phyloP scores from a whole-genome alignment of 305 asterid species.

The Andrographis paniculata region DNA sequence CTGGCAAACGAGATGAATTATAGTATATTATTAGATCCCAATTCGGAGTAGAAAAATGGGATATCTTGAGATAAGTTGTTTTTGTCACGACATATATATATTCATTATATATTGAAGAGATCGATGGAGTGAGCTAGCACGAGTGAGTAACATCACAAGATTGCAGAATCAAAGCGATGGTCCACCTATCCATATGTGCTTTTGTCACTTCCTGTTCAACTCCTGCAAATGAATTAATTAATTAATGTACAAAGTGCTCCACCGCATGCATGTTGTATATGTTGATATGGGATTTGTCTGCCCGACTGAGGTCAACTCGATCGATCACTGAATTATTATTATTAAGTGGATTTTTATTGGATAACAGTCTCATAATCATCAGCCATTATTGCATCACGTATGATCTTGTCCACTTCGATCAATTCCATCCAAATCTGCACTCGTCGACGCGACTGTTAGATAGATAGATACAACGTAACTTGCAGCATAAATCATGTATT shows the following conservation, averaged over 20 bases:
- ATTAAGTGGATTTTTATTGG: neutral
- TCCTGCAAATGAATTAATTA: conserved; percentile 6
- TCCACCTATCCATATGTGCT: conserved; percentile 36
- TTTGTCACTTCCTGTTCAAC: conserved; percentile 25
- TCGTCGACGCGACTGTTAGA: too few relatives aligned
- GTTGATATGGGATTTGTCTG: conserved; percentile 11
- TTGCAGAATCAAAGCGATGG: conserved; percentile 30
- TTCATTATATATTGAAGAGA: too few relatives aligned
- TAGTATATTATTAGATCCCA: conserved; percentile 10
- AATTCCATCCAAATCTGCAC: too few relatives aligned
- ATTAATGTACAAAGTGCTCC: too few relatives aligned
- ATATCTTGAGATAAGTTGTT: conserved; percentile 16
- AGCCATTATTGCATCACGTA: too few relatives aligned
- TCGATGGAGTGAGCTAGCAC: too few relatives aligned
- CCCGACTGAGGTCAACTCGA: conserved; percentile 11
- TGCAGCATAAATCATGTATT: too few relatives aligned
- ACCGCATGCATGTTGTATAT: neutral
- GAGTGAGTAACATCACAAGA: conserved; percentile 32
- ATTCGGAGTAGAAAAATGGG: conserved; percentile 6
- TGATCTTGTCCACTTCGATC: neutral
- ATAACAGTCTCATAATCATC: neutral
- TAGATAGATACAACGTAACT: too few relatives aligned
- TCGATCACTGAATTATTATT: neutral
- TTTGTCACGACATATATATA: conserved; percentile 25
- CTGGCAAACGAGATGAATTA: neutral